Evolutionary conservation across 352 stramenopile species (phyloP), one percentile per base, ranked within the genome.

Genomic region (Phytopythium oedochilum): DNA sequence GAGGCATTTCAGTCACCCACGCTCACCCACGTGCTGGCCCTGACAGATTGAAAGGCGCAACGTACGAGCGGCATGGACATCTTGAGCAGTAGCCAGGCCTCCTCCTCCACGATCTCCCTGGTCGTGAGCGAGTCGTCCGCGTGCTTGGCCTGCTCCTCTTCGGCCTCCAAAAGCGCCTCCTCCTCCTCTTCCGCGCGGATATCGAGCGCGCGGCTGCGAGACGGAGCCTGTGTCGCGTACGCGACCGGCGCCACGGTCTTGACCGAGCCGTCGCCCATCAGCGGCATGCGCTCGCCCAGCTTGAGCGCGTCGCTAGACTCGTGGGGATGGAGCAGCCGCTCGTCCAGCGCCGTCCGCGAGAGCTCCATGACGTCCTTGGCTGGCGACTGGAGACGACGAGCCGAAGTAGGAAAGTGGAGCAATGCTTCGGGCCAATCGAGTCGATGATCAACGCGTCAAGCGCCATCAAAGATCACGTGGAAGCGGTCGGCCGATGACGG

Each of bases 241-340:
- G 8, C 26, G 17, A 52, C 45, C 10, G 45, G 28, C 15, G 45
- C 25, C 15, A 40, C 45, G 17, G 44, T 26, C 44, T 35, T 51
- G 44, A 34, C 12, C 15, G n/a, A 15, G 28, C 20, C 7, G 53
- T 20, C 40, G 45, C 42, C 22, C 22, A 23, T 46, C 51, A 78
- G 46, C 25, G 69, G 66, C 40, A 60, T 75, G 5, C 2, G 26
- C 48, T 66, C 59, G 17, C 20, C 32, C 50, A 31, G 32, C 23
- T 43, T 29, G 25, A 35, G 44, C 11, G 2, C 26, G 15, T 51
- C 34, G 40, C 29, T 52, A n/a, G n/a, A n/a, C 44, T 71, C 70
- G 49, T 70, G 72, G 52, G 81, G 55, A 51, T 77, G 55, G 49
- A 70, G 75, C 23, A 86, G 58, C 25, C 80, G 40, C 55, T 79